These are phyloP conservation scores for Bruguiera gymnorhiza DNA, from an alignment of 345 rosid species.

Conservation along the genomic window DNA sequence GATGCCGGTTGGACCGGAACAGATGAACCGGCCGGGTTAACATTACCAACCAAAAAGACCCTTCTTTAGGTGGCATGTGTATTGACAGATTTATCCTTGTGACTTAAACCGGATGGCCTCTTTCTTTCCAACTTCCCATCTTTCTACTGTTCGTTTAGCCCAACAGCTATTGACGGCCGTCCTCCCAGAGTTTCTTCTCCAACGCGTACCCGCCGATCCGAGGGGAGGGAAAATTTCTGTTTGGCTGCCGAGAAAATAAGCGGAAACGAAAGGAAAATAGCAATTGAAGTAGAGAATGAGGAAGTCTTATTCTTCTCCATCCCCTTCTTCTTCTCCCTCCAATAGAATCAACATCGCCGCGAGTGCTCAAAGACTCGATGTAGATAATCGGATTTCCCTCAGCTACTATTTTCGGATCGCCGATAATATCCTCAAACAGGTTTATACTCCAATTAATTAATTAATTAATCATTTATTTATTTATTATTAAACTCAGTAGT, in stretches of 20 bases:
- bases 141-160: constrained; percentile 11
- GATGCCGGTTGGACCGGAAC: too few relatives aligned
- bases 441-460: constrained; percentile 6
- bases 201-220: constrained; percentile 14
- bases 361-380: constrained; percentile 63
- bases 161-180: constrained; percentile 36
- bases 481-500: background rate
- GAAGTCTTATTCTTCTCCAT: constrained; percentile 17
- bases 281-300: constrained; percentile 42
- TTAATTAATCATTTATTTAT: background rate
- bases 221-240: constrained; percentile 6
- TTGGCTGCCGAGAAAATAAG: constrained; percentile 19
- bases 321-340: constrained; percentile 34
- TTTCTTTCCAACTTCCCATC: background rate
- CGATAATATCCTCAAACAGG: constrained; percentile 91
- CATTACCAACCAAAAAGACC: too few relatives aligned
- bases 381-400: constrained; percentile 80
- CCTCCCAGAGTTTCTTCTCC: background rate
- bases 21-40: too few relatives aligned
- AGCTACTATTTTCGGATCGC: constrained; percentile 85
- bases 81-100: constrained; percentile 30
- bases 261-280: constrained; percentile 5
- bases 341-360: constrained; percentile 69
- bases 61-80: background rate
- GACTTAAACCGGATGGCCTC: constrained; percentile 22